Evolutionary conservation across 1,284 basidiomycete species (phyloP), one percentile per base, ranked within the genome.

Genomic region (Irpex sp.): DNA sequence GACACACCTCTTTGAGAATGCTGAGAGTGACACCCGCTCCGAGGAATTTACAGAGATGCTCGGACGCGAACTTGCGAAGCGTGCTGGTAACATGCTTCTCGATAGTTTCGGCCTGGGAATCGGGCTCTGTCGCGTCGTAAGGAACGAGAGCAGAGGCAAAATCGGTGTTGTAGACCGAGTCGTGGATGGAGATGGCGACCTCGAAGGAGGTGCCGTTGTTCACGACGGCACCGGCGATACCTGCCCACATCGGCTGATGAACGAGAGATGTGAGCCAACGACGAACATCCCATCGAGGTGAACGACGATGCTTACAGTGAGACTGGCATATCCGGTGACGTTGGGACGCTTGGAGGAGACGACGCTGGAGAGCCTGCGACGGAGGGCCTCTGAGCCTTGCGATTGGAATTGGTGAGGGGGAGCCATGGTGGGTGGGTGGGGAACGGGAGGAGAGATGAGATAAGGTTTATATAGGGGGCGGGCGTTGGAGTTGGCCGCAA

Each of bases 41-140:
- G 64, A 93, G 80, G 79, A 93, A 93, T 80, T 93, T 93, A 82
- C 89, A 90, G 33, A 91, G 75, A 72, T 92, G 90, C 68, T 89
- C 87, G 17, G 79, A 76, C 46, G 84, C 85, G 77, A 92, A 92
- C 70, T 85, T 84, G 71, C 84, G 83, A 55, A 93, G 71, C 9
- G 81, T 80, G 31, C 84, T 77, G 64, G 90, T 70, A 66, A 92
- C 78, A 66, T 85, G 83, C 58, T 75, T 76, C 73, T 89, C 86
- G 71, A 92, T 88, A 17, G 78, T 79, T 60, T 81, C 75, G 7
- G 82, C 78, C 67, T 83, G 85, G 63, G 80, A 79, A 7, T 83
- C 79, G 8, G 82, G 77, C 55, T 82, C 75, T 63, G 79, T 78
- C 4, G 79, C 63, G 59, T 75, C 74, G 75, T 82, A 85, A 0